Evolutionary conservation across 2,329 filamentous ascomycete genomes (phyloP).

Genomic region (Talaromyces piceae): DNA sequence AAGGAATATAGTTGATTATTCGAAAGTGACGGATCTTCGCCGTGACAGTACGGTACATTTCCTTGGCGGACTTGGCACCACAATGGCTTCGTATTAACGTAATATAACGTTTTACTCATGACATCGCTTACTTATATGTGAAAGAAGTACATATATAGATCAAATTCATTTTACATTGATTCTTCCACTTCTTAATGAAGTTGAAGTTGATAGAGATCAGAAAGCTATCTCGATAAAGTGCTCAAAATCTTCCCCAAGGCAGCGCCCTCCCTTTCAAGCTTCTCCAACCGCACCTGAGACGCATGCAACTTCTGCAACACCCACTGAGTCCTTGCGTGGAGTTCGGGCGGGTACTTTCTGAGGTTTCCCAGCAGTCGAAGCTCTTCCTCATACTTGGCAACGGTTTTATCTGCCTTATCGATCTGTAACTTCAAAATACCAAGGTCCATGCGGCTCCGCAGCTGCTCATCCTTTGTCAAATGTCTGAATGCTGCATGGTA

Average conservation of each 20-base stretch:
- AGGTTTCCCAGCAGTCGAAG: slow-evolving; percentile 62
- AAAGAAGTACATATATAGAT: too few relatives aligned
- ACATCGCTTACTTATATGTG: too few relatives aligned
- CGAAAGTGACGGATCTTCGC: not conserved
- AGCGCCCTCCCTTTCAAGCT: slow-evolving; percentile 65
- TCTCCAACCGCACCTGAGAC: slow-evolving; percentile 68
- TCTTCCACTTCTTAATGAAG: too few relatives aligned
- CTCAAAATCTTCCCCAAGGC: slow-evolving; percentile 64
- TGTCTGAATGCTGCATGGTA: slow-evolving; percentile 75
- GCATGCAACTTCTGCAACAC: slow-evolving; percentile 63
- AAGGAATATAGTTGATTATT: not conserved
- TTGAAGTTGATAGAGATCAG: too few relatives aligned
- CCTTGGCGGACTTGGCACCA: not conserved
- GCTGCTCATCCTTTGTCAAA: slow-evolving; percentile 62
- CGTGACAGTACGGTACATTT: not conserved
- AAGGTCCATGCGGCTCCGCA: slow-evolving; percentile 67
- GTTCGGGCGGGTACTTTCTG: slow-evolving; percentile 62
- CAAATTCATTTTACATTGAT: too few relatives aligned
- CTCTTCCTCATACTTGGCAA: slow-evolving; percentile 74
- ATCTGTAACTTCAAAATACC: slow-evolving; percentile 61
- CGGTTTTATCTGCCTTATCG: slow-evolving; percentile 63
- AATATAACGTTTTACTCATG: too few relatives aligned
- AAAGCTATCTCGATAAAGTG: too few relatives aligned
- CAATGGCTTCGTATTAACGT: too few relatives aligned
- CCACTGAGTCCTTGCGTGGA: slow-evolving; percentile 60